Evolutionary conservation across 352 stramenopile genomes (phyloP).

Genomic region (Pythium monospermum): DNA sequence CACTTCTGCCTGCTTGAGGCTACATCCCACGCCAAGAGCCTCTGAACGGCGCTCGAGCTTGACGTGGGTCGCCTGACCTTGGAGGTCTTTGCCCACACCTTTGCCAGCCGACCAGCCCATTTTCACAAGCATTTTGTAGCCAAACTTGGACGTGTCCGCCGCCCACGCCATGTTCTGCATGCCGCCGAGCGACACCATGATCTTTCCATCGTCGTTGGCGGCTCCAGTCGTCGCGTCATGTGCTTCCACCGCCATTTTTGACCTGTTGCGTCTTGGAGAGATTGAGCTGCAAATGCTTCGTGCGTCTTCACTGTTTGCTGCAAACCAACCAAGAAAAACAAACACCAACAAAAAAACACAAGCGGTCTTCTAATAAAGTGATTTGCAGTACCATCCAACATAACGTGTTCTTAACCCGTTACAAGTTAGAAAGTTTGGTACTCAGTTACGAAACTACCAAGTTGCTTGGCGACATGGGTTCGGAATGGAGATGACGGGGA

Average conservation of each 20-base stretch:
- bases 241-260: slow-evolving; percentile 14
- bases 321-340: slow-evolving; percentile 16
- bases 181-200: slow-evolving; percentile 77
- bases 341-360: no score
- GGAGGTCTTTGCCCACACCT: slow-evolving; percentile 91
- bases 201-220: slow-evolving; percentile 25
- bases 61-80: slow-evolving; percentile 84
- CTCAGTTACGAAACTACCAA: slow-evolving; percentile 64
- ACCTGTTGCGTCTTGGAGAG: neutral
- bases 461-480: slow-evolving; percentile 35
- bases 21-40: slow-evolving; percentile 89
- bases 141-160: slow-evolving; percentile 90
- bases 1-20: slow-evolving; percentile 84
- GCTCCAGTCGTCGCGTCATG: neutral
- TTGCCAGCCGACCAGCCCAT: slow-evolving; percentile 95
- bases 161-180: slow-evolving; percentile 89
- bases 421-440: slow-evolving; percentile 68
- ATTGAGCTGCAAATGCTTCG: neutral
- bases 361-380: no score
- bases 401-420: slow-evolving; percentile 5
- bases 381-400: no score
- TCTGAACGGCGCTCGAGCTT: slow-evolving; percentile 86
- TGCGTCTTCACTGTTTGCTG: slow-evolving; percentile 5
- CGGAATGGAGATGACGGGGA: slow-evolving; percentile 54
- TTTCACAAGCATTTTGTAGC: slow-evolving; percentile 94